Base-by-base conservation (phyloP, 768 basidiomycete genomes). In the Rhodosporidiobolus sp. region DNA sequence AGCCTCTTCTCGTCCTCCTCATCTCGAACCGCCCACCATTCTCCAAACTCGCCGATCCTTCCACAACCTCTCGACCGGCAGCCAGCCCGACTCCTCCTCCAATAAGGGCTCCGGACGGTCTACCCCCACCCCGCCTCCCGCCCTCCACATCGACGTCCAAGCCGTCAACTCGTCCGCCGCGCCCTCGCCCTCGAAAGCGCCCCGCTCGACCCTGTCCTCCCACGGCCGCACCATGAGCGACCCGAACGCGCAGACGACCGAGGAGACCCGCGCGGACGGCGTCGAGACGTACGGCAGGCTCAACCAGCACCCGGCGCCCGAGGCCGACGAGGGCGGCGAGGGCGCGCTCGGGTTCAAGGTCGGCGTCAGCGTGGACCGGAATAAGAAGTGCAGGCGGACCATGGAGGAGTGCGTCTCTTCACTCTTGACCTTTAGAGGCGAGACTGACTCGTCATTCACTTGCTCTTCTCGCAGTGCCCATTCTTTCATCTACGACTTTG, bases 401-500 rank as follows among this genome's bases (percentile, higher is more conserved):
- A 98, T 98, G 96, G 96, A 98, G 82, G 96, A 98, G 80, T 88
- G 93, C 10, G 67, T 68, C 22, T 19, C 28, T 56, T 55, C 3
- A 45, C 3, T 17, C 32, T 16, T n/a, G 0, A 2, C 35, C n/a
- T n/a, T 10, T 12, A 1, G 43, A 17, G 22, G 38, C 58, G 19
- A 49, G 1, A 8, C 22, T 16, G 49, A 54, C 10, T 20, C 19
- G n/a, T 6, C 12, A 30, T 11, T 4, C 28, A 16, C 49, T 17
- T 14, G 1, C 26, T 46, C 28, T 28, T 14, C 4, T 2, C 43
- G 11, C 56, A 73, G 72, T 61, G 69, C 76, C 8, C 94, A 98
- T 81, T 92, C 93, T 32, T 96, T 97, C 79, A 88, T 98, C 69
- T 90, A 94, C 73, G 94, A 98, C 80, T 99, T 91, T 80, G 93